These are phyloP conservation scores for Cubamyces sp. DNA, from an alignment of 768 basidiomycete genomes.

Conservation along the genomic window DNA sequence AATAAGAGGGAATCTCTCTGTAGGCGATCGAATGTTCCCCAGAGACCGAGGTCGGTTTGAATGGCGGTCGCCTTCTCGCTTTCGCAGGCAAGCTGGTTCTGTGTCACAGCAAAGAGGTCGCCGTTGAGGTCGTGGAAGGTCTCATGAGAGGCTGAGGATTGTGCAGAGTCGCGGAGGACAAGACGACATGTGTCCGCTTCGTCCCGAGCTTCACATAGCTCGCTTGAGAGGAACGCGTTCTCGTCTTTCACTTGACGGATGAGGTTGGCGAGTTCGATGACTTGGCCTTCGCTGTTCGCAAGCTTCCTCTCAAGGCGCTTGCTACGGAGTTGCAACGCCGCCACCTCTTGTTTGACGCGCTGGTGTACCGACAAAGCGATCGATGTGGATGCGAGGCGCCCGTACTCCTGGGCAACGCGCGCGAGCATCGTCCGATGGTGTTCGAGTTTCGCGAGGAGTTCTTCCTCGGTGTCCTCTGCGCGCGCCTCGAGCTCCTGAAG, in stretches of 20 bases:
- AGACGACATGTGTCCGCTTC: constrained; percentile 23
- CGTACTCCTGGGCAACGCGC: constrained; percentile 53
- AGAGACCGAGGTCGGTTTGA: constrained; percentile 14
- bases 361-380: constrained; percentile 30
- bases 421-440: constrained; percentile 50
- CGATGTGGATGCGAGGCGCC: constrained; percentile 36
- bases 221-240: constrained; percentile 45
- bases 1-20: constrained; percentile 29
- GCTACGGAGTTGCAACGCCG: constrained; percentile 46
- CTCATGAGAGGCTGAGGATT: background rate
- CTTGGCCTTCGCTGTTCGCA: constrained; percentile 69
- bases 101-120: background rate
- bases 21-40: constrained; percentile 25
- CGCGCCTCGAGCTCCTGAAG: constrained; percentile 39
- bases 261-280: constrained; percentile 63
- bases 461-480: constrained; percentile 46
- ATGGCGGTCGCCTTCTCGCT: constrained; percentile 4
- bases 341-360: constrained; percentile 35
- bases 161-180: constrained; percentile 3
- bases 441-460: constrained; percentile 53
- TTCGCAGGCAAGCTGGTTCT: background rate
- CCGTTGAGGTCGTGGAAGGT: background rate
- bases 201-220: constrained; percentile 29
- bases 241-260: constrained; percentile 61
- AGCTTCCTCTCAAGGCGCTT: constrained; percentile 69